Evolutionary conservation across 2,329 filamentous ascomycete species (phyloP).

Genomic region (Stagonosporopsis tanaceti): DNA sequence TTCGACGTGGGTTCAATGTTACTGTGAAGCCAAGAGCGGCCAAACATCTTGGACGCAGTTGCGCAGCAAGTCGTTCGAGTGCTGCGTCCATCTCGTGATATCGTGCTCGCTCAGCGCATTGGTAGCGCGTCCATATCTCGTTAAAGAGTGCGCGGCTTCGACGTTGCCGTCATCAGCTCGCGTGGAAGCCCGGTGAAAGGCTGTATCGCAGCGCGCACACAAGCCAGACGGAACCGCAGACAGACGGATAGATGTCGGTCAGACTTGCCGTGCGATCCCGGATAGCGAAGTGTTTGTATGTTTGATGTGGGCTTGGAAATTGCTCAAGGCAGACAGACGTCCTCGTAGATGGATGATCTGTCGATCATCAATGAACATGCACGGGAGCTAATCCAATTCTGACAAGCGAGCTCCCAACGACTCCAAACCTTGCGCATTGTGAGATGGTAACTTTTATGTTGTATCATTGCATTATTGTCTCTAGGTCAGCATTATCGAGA

Average conservation of each 20-base stretch:
- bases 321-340: constrained; percentile 11
- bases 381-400: constrained; percentile 7
- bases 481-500: neutral
- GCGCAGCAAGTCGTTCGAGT: constrained; percentile 1
- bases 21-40: constrained; percentile 5
- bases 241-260: neutral
- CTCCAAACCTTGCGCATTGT: neutral
- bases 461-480: no score
- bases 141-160: neutral
- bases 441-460: neutral
- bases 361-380: constrained; percentile 9
- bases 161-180: neutral
- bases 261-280: constrained; percentile 11
- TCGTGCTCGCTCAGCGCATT: neutral
- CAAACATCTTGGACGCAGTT: neutral
- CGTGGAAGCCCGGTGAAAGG: neutral
- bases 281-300: neutral
- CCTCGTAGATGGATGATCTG: constrained; percentile 6
- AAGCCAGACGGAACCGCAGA: neutral
- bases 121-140: neutral
- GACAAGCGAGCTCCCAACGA: constrained; percentile 6
- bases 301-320: constrained; percentile 8
- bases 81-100: neutral
- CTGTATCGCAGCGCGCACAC: neutral
- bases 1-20: constrained; percentile 3